Evolutionary conservation across 2,329 filamentous ascomycete species (phyloP), one percentile per base, ranked within the genome.

Genomic region (Trichophyton simii): DNA sequence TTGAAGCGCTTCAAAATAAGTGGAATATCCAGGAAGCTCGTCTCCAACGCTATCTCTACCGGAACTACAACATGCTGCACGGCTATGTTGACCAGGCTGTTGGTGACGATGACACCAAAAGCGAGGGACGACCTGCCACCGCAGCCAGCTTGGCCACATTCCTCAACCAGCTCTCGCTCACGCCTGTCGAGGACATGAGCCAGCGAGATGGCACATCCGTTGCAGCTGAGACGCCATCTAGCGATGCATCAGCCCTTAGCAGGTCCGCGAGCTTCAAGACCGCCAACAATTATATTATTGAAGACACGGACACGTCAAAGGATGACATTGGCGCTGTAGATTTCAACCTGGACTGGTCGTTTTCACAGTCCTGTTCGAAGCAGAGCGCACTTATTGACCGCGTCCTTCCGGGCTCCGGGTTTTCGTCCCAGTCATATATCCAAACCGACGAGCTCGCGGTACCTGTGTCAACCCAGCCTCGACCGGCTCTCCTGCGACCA

Each of bases 1-100:
- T 59, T 34, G 57, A 34, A 59, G 57, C 57, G 11, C 65, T 80
- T 58, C 71, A 72, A 36, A 69, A 71, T n/a, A 76, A 74, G 65
- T 80, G 78, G 78, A 73, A 79, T 59, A 62, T 65, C 2, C 76
- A 79, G 66, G 70, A 76, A 2, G 67, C 69, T 13, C 71, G 76
- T 44, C 66, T 79, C 55, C 72, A 74, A 52, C 70, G 73, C 28
- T 79, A 78, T 64, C 69, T 80, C 8, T 71, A 72, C 46, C 73
- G 77, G 7, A 80, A 79, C 65, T 78, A 77, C 65, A 75, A 75
- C 48, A 55, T 75, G 8, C 69, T 71, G 5, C 68, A 77, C 59
- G 76, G 75, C 13, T 66, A 67, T 25, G 62, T 62, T 36, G 54
- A 63, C 31, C 64, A 44, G 1, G 36, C 41, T 22, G 67, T 65